These are phyloP conservation scores for Suhomyces emberorum DNA, from an alignment of 805 yeast genomes.

Conservation along the genomic window DNA sequence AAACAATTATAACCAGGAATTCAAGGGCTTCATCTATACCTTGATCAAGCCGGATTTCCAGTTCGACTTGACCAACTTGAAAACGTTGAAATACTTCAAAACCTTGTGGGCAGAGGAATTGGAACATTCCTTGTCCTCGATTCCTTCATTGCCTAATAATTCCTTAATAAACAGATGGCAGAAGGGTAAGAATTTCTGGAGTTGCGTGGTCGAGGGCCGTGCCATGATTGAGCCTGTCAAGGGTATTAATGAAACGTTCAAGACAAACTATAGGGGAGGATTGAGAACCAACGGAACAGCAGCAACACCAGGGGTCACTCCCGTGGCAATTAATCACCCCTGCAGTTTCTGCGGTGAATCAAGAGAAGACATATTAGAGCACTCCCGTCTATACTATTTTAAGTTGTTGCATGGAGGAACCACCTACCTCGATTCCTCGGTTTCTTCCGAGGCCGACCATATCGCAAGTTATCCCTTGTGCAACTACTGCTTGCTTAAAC, in stretches of 20 bases:
- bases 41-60: constrained; percentile 32
- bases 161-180: constrained; percentile 43
- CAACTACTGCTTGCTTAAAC: constrained; percentile 72
- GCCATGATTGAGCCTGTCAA: constrained; percentile 84
- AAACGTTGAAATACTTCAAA: constrained; percentile 58
- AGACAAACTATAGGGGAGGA: constrained; percentile 32
- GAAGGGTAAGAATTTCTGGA: constrained; percentile 51
- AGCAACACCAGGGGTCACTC: constrained; percentile 39
- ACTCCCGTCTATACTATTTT: constrained; percentile 72
- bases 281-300: constrained; percentile 9
- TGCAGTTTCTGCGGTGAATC: constrained; percentile 85
- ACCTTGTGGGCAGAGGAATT: constrained; percentile 71
- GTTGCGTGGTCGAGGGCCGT: constrained; percentile 71
- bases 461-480: constrained; percentile 65
- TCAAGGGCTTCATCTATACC: constrained; percentile 37
- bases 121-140: constrained; percentile 41
- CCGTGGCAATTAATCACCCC: constrained; percentile 70
- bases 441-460: constrained; percentile 24
- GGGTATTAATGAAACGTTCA: constrained; percentile 74
- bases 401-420: constrained; percentile 39
- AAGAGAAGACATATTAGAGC: constrained; percentile 66
- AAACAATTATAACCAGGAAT: constrained; percentile 39
- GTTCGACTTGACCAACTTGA: constrained; percentile 40
- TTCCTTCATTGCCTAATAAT: constrained; percentile 53
- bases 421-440: constrained; percentile 5